Evolutionary conservation across 139 green algal species (phyloP).

Genomic region (Ulvella scutata): DNA sequence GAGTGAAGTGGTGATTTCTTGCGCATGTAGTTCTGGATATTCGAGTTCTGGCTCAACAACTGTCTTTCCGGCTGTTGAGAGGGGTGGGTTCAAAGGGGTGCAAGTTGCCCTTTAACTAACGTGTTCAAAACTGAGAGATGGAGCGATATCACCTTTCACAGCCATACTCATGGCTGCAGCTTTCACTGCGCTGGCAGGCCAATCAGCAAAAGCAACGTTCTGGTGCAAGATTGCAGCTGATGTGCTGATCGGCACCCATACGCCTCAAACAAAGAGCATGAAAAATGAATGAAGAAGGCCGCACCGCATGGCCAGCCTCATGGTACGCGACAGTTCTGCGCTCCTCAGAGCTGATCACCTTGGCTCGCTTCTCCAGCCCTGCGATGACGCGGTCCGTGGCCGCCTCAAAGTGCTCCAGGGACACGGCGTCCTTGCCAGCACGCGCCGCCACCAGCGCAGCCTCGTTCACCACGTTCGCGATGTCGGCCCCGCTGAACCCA

Average conservation of each 20-base stretch:
- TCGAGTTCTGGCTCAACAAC: too few relatives aligned
- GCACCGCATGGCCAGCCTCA: slow-evolving; percentile 72
- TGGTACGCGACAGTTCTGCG: slow-evolving; percentile 94
- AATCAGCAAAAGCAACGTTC: not conserved
- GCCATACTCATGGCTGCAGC: not conserved
- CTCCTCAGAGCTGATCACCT: slow-evolving; percentile 82
- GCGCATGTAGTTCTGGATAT: too few relatives aligned
- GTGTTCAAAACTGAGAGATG: too few relatives aligned
- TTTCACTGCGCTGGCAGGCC: too few relatives aligned
- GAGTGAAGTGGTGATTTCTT: too few relatives aligned
- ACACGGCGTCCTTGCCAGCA: slow-evolving; percentile 19
- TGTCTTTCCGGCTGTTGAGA: too few relatives aligned
- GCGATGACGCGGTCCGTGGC: slow-evolving; percentile 95
- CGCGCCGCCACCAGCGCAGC: slow-evolving; percentile 88
- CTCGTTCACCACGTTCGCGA: slow-evolving; percentile 98
- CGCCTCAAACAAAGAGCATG: not conserved
- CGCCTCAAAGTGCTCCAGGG: slow-evolving; percentile 83
- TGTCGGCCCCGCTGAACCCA: slow-evolving; percentile 87
- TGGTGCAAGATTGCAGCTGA: too few relatives aligned
- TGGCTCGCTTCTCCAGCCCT: slow-evolving; percentile 98
- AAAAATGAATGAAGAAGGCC: not conserved
- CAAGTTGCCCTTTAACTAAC: too few relatives aligned
- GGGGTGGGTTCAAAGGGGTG: too few relatives aligned
- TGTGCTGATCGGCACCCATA: not conserved
- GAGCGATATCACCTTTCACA: too few relatives aligned